Percentiles rank a stretch among this genome's conserved stretches.
phyloP scores from a whole-genome alignment of 345 rosid species.

The Rhodamnia rubescens region DNA sequence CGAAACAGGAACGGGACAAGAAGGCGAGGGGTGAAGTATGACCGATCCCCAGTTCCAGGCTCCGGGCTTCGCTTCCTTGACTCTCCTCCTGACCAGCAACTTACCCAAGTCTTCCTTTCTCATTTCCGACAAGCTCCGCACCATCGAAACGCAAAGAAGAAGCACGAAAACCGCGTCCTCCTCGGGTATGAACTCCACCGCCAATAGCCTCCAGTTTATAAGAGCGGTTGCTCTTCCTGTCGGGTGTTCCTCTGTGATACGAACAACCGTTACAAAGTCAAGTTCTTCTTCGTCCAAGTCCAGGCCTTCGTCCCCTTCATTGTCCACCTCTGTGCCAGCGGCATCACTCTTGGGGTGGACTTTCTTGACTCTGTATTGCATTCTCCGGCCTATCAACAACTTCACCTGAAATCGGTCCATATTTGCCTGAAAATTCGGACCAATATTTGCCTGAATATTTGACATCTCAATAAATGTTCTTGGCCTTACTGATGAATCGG shows the following conservation, averaged over 20 bases:
- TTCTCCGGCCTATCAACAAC: slow-evolving; percentile 53
- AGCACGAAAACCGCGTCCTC: slow-evolving; percentile 66
- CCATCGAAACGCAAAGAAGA: slow-evolving; percentile 51
- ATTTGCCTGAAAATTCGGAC: background rate
- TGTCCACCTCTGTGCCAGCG: background rate
- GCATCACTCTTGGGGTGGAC: background rate
- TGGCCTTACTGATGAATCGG: slow-evolving; percentile 33
- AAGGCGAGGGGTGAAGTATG: slow-evolving; percentile 26
- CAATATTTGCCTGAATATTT: background rate
- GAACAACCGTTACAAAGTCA: slow-evolving; percentile 47
- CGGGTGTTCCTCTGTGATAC: slow-evolving; percentile 50
- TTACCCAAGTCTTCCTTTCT: slow-evolving; percentile 60
- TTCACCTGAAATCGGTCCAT: slow-evolving; percentile 20
- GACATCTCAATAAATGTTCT: background rate
- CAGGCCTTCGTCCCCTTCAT: slow-evolving; percentile 7
- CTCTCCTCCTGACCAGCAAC: slow-evolving; percentile 47
- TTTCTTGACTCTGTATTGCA: slow-evolving; percentile 37
- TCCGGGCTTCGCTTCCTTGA: slow-evolving; percentile 59
- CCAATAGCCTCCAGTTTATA: slow-evolving; percentile 67
- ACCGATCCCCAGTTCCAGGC: slow-evolving; percentile 83
- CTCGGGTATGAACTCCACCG: slow-evolving; percentile 53
- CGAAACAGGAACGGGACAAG: slow-evolving; percentile 12
- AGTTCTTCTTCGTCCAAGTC: slow-evolving; percentile 12
- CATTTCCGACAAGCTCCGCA: slow-evolving; percentile 55
- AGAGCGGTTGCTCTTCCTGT: slow-evolving; percentile 67